Evolutionary conservation across 225 moss, liverwort and hornwort species (phyloP), one percentile per base, ranked within the genome.

Genomic region (Ulota crispa): DNA sequence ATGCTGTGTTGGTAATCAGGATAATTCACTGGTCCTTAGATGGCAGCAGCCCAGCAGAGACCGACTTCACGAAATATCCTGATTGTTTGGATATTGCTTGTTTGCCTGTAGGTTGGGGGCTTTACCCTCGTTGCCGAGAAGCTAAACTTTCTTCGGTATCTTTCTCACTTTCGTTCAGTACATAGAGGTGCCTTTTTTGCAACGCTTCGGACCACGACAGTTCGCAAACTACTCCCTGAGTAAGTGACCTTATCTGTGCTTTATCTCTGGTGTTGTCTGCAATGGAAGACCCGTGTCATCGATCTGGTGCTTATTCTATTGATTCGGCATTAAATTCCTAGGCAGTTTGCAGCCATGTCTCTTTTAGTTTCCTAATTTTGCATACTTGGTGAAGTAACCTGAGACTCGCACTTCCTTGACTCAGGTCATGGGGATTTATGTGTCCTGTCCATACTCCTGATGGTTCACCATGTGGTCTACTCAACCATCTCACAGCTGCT

Each of bases 361-460:
- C 75, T 82, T 65, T 23, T 21, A 54, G 14, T 67, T 85, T 70
- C 55, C 23, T 32, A 56, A 1, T 55, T 37, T 60, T 54, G 16
- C 23, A 4, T 69, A 37, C 32, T 66, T 85, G 26, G 60, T 71
- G 70, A 69, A 64, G 8, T 87, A 61, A 77, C 54, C 39, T 6
- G 52, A 34, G 34, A 23, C 67, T 81, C 9, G 12, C 78, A 37
- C 13, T 78, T 59, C 30, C 50, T 70, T 79, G 73, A 70, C 92
- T 85, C 87, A 98, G 98, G 84, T 95, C 98, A 64, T 98, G 98
- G 98, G 98, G 98, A 45, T 98, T 98, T 73, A 87, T 94, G 90
- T 98, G 98, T 78, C 98, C 98, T 10, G 98, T 98, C 37, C 98
- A 98, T 66, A 98, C 98, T 73, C 95, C 98, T 28, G 98, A 98